phyloP scores from a whole-genome alignment of 257 asterid genomes.

The Gentiana macrophylla region DNA sequence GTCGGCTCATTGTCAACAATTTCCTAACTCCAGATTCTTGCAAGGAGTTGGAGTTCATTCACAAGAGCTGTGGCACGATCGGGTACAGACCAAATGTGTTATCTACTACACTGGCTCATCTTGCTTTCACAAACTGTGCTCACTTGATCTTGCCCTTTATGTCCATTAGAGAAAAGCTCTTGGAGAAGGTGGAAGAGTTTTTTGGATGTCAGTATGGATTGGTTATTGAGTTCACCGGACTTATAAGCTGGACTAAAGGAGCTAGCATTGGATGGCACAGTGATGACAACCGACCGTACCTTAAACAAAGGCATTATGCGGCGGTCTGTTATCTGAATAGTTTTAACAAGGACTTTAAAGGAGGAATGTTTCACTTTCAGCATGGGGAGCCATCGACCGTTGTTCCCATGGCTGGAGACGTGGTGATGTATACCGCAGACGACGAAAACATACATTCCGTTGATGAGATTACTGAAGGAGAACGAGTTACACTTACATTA shows the following conservation, averaged over 20 bases:
- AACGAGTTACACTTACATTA: constrained; percentile 74
- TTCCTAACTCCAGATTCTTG: constrained; percentile 21
- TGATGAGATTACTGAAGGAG: constrained; percentile 78
- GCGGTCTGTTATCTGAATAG: constrained; percentile 83
- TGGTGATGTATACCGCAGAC: constrained; percentile 79
- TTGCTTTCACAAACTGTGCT: constrained; percentile 66
- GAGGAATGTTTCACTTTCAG: constrained; percentile 86
- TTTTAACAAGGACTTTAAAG: constrained; percentile 50
- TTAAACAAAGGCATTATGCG: constrained; percentile 81
- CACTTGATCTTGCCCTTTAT: constrained; percentile 74
- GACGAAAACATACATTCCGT: constrained; percentile 63
- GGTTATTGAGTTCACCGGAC: constrained; percentile 84
- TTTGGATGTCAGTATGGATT: constrained; percentile 74
- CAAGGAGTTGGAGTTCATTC: constrained; percentile 78
- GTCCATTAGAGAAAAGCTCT: constrained; percentile 72
- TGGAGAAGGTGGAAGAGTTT: constrained; percentile 72
- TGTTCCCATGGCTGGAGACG: constrained; percentile 81
- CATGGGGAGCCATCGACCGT: constrained; percentile 75
- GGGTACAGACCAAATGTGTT: constrained; percentile 90
- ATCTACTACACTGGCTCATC: constrained; percentile 88
- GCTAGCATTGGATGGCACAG: constrained; percentile 98
- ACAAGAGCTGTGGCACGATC: constrained; percentile 75
- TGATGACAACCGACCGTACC: constrained; percentile 84
- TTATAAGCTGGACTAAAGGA: constrained; percentile 86
- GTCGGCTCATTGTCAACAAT: constrained; percentile 27